phyloP scores from a whole-genome alignment of 2,329 filamentous ascomycete species.

The Escovopsis sp. region DNA sequence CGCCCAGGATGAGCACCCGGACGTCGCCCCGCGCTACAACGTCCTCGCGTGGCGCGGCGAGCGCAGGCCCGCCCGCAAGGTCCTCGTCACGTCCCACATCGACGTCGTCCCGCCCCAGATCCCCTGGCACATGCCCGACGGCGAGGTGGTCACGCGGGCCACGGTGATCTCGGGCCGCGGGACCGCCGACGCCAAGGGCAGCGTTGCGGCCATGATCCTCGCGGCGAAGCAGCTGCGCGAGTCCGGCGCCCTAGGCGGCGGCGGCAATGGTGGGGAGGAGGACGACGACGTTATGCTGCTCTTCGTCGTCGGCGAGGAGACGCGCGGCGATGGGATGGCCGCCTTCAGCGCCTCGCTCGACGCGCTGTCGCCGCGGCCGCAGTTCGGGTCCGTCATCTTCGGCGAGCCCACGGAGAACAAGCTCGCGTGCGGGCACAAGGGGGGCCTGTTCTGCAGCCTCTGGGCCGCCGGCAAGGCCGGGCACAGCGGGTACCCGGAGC shows the following conservation, averaged over 20 bases:
- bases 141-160: constrained; percentile 23
- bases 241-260: constrained; percentile 16
- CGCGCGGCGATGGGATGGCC: constrained; percentile 65
- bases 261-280: no score
- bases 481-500: constrained; percentile 85
- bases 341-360: constrained; percentile 28
- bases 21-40: constrained; percentile 41
- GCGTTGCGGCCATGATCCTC: constrained; percentile 58
- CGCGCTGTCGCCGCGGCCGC: constrained; percentile 18
- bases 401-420: constrained; percentile 86
- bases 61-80: constrained; percentile 33
- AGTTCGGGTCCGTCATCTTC: constrained; percentile 61
- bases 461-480: constrained; percentile 59
- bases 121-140: constrained; percentile 45
- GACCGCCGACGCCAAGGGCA: constrained; percentile 56
- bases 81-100: constrained; percentile 69
- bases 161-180: constrained; percentile 56
- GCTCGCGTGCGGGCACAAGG: constrained; percentile 86
- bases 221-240: constrained; percentile 43
- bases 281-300: constrained; percentile 41
- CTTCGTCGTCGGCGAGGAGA: constrained; percentile 74
- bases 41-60: constrained; percentile 51
- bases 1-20: constrained; percentile 16
- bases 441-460: constrained; percentile 54
- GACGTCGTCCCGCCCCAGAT: constrained; percentile 64